Evolutionary conservation across 140 eudicot species (phyloP), one percentile per base, ranked within the genome.

Genomic region (Senecio squalidus): DNA sequence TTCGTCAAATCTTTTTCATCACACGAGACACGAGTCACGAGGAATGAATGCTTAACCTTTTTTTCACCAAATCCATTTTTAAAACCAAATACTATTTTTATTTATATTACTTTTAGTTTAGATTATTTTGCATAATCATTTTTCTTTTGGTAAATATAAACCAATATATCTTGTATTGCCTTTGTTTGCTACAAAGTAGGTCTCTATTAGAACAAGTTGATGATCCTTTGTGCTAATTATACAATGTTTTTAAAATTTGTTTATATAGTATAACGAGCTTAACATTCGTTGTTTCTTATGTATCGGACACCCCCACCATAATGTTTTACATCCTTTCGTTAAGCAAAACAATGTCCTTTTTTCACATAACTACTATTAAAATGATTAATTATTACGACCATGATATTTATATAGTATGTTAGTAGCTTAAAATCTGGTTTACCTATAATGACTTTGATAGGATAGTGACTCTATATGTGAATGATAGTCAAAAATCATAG

Each of bases 11-110:
- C 39, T 58, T 59, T 59, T 24, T 30, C 16, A 28, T 8, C 34
- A 15, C 14, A 5, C 46, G 21, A 38, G 56, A n/a, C n/a, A n/a
- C n/a, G n/a, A 36, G 14, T 54, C 72, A 64, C 66, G 67, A 47
- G 77, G 67, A 67, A 36, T 64, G 67, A 62, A 72, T 57, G 72
- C 67, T 23, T 48, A 64, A 53, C 77, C 44, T 36, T 47, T 56
- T n/a, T 26, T 39, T 50, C 54, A 64, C 55, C 62, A 14, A 21
- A 24, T 57, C 61, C 36, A 15, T 48, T 59, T 48, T 49, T 58
- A 62, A 40, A 36, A 60, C 33, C 27, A 38, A 69, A 13, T 23
- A 28, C 41, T 7, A 53, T 5, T 6, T 27, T 15, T 5, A n/a
- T 27, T 44, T 14, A n/a, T n/a, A n/a, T n/a, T n/a, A n/a, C n/a